phyloP scores from a whole-genome alignment of 2,329 filamentous ascomycete species.

The Tolypocladium sp. region DNA sequence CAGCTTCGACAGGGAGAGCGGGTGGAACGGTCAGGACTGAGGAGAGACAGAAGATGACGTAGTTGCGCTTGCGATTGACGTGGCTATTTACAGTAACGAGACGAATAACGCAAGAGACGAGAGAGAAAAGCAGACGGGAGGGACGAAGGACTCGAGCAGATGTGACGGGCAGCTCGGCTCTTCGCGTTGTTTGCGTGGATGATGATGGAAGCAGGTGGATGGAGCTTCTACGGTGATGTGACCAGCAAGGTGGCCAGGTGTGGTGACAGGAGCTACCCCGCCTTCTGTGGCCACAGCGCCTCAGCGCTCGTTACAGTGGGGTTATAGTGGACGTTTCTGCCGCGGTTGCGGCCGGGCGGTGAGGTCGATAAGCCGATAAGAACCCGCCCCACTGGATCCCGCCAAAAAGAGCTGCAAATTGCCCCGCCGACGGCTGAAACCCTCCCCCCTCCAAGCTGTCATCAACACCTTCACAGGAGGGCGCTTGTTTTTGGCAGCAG shows the following conservation, averaged over 20 bases:
- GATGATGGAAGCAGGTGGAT: constrained; percentile 5
- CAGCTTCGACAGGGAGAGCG: neutral
- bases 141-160: neutral
- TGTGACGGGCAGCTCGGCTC: neutral
- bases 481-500: constrained; percentile 4
- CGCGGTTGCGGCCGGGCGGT: neutral
- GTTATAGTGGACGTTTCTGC: neutral
- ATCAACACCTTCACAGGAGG: neutral
- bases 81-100: neutral
- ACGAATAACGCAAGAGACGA: neutral
- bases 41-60: neutral
- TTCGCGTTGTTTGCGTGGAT: neutral
- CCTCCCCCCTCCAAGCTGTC: neutral
- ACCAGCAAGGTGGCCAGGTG: neutral
- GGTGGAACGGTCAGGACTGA: too few species aligned
- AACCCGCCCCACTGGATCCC: neutral
- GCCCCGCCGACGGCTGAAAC: constrained; percentile 1
- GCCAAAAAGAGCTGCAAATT: neutral
- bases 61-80: neutral
- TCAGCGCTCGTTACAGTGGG: neutral
- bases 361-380: constrained; percentile 2
- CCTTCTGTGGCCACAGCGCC: neutral
- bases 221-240: constrained; percentile 1
- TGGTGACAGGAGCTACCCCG: neutral
- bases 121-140: neutral